Evolutionary conservation across 306 rosid species (phyloP), one percentile per base, ranked within the genome.

Genomic region (Trifolium dubium): DNA sequence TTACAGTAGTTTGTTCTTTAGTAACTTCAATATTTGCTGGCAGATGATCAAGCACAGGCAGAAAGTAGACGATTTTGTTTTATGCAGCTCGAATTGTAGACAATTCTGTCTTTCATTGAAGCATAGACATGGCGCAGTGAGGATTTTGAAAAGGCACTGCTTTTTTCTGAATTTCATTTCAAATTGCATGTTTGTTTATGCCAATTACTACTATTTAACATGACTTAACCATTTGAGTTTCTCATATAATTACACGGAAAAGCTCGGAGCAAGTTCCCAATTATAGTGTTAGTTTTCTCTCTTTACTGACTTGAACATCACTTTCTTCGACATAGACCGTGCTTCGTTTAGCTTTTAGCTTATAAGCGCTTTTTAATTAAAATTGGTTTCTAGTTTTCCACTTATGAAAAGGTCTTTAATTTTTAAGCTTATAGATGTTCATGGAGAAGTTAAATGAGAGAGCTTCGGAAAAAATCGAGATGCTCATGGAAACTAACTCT

Each of bases 11-110:
- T 64, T 61, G 30, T 11, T 44, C 13, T 74, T 74, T 74, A 10
- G 72, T 49, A 62, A 63, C 29, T 23, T 76, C 39, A 49, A 13
- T 35, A 54, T 64, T 77, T 79, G 5, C 11, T 67, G 75, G 65
- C 83, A 89, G 96, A 56, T 76, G 32, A 64, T 46, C 61, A 81
- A 54, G 67, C 67, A 30, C 62, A 80, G 64, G 73, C 84, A 68
- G 18, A 79, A 56, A 64, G 68, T 75, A 12, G 54, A 77, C 35
- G 83, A 54, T 50, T 70, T 56, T 23, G 29, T 83, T 67, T 34
- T 74, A 46, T 79, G 84, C 59, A 65, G 64, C 58, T 50, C 56
- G 35, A 77, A 60, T 70, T 53, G 47, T 81, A 61, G 40, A 64
- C 58, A 28, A 17, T 34, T 77, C 8, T 32, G 77, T 53, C 73